Evolutionary conservation across 2,329 filamentous ascomycete species (phyloP).

Genomic region (Ampelomyces quisqualis): DNA sequence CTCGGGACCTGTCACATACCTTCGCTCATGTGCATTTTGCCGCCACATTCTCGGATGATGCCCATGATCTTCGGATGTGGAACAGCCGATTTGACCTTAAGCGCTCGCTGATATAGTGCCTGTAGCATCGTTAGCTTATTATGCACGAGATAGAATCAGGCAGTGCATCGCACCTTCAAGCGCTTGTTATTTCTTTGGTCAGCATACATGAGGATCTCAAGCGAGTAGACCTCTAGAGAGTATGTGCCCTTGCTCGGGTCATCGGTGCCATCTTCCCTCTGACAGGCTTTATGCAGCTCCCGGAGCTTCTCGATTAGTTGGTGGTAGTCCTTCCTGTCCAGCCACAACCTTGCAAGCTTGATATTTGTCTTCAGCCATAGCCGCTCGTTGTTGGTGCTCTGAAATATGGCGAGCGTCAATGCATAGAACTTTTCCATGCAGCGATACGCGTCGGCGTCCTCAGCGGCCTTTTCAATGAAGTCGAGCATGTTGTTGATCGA

Average conservation of each 20-base stretch:
- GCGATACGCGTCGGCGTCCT: constrained; percentile 67
- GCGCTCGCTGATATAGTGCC: constrained; percentile 83
- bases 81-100: constrained; percentile 93
- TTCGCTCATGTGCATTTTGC: constrained; percentile 99
- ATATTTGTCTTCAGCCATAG: constrained; percentile 98
- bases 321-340: constrained; percentile 86
- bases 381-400: constrained; percentile 95
- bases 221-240: constrained; percentile 88
- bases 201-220: constrained; percentile 98
- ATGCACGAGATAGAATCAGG: constrained; percentile 23
- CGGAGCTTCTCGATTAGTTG: constrained; percentile 79
- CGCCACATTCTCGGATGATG: constrained; percentile 96
- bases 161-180: constrained; percentile 62
- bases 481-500: constrained; percentile 99
- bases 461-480: constrained; percentile 88
- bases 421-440: constrained; percentile 97
- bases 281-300: constrained; percentile 86
- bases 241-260: constrained; percentile 97
- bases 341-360: constrained; percentile 86
- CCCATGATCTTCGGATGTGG: constrained; percentile 99
- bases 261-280: constrained; percentile 80
- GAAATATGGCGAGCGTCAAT: constrained; percentile 88
- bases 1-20: constrained; percentile 37
- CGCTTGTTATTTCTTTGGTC: constrained; percentile 98
- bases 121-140: constrained; percentile 33